Conservation (phyloP, 495 filamentous ascomycete genomes). For the Tricharina praecox region DNA sequence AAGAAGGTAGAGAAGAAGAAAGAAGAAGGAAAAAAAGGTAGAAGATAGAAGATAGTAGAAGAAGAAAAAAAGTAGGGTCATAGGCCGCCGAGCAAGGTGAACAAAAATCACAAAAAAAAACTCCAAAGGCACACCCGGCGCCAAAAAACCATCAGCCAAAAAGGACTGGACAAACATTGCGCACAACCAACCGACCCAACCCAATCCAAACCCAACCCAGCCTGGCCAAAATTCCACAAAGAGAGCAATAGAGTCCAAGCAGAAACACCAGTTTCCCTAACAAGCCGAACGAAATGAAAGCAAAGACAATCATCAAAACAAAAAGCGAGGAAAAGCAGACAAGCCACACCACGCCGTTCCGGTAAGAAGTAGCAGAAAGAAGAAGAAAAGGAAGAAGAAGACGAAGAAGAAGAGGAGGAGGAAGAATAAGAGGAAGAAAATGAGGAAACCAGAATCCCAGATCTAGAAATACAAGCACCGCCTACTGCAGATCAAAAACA, state of each 20-base stretch:
- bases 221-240: background rate
- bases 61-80: background rate
- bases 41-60: no score
- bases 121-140: background rate
- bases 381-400: no score
- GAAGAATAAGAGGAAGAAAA: no score
- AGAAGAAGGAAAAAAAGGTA: no score
- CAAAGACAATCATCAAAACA: background rate
- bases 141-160: background rate
- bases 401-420: no score
- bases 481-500: no score
- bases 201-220: background rate
- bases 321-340: background rate
- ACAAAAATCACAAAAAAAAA: background rate
- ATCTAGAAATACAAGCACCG: constrained; percentile 2
- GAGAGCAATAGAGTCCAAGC: background rate
- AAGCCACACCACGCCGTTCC: background rate
- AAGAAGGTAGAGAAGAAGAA: no score
- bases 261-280: constrained; percentile 2
- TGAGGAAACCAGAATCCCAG: no score
- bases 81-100: background rate
- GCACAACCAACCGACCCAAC: background rate
- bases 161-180: no score
- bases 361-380: no score
- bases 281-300: background rate